These are phyloP conservation scores for Strobilomyces confusus DNA, from an alignment of 768 basidiomycete species.

Conservation along the genomic window DNA sequence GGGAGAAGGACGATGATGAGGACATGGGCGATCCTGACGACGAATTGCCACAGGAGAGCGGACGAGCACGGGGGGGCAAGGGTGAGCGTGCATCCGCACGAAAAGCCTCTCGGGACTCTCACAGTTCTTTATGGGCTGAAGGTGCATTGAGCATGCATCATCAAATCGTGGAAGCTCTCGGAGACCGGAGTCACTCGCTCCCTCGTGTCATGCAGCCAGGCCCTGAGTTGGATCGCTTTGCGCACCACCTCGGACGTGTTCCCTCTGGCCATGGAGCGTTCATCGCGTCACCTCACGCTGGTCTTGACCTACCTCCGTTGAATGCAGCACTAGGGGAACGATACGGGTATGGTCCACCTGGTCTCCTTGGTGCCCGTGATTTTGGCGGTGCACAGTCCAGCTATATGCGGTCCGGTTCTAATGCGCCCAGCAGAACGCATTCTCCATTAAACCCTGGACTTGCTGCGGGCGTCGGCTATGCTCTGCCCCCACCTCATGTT, in stretches of 20 bases:
- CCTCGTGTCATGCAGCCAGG: conserved; percentile 30
- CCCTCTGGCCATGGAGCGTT: conserved; percentile 34
- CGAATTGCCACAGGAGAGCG: conserved; percentile 30
- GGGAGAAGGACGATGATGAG: conserved; percentile 43
- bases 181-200: conserved; percentile 32
- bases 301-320: conserved; percentile 64
- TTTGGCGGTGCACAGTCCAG: conserved; percentile 43
- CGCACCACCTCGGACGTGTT: conserved; percentile 34
- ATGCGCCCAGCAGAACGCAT: conserved; percentile 69
- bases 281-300: conserved; percentile 37
- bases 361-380: conserved; percentile 30
- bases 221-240: conserved; percentile 30
- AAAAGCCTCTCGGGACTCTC: conserved; percentile 35
- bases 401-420: conserved; percentile 61
- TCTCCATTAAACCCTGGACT: conserved; percentile 58
- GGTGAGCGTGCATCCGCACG: conserved; percentile 36
- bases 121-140: conserved; percentile 31
- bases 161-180: conserved; percentile 33
- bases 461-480: conserved; percentile 37
- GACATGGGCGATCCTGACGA: conserved; percentile 45
- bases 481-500: conserved; percentile 37
- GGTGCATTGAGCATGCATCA: conserved; percentile 34
- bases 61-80: conserved; percentile 33
- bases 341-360: conserved; percentile 36
- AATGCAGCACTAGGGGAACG: conserved; percentile 38